These are phyloP conservation scores for Mortierella polycephala DNA, from an alignment of 371 early-diverging fungal genomes.

Conservation along the genomic window DNA sequence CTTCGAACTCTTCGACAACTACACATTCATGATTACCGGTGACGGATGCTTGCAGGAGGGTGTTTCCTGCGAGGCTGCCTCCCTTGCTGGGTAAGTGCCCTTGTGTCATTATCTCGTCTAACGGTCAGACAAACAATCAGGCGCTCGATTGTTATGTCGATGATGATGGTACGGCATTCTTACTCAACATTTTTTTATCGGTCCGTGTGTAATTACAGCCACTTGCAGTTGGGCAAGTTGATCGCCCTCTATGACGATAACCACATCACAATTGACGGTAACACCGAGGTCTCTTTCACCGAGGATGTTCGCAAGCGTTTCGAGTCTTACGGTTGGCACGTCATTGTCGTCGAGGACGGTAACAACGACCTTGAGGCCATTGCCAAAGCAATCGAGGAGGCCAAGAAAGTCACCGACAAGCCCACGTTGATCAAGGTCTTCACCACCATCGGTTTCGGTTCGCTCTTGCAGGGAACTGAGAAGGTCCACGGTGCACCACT, in stretches of 20 bases:
- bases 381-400: slow-evolving; percentile 78
- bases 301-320: slow-evolving; percentile 95
- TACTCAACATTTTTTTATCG: slow-evolving; percentile 1
- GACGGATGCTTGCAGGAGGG: slow-evolving; percentile 99
- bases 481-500: slow-evolving; percentile 95
- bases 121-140: no score
- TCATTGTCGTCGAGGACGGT: slow-evolving; percentile 83
- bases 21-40: slow-evolving; percentile 93
- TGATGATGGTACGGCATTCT: no score
- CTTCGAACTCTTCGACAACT: slow-evolving; percentile 86
- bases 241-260: slow-evolving; percentile 99
- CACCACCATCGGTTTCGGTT: slow-evolving; percentile 91
- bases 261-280: slow-evolving; percentile 96
- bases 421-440: slow-evolving; percentile 90
- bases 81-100: slow-evolving; percentile 92
- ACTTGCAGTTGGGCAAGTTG: slow-evolving; percentile 78
- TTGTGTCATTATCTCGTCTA: not conserved
- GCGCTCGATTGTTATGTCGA: no score
- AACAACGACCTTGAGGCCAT: slow-evolving; percentile 83
- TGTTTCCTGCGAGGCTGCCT: slow-evolving; percentile 95
- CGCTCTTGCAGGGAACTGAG: slow-evolving; percentile 87
- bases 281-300: slow-evolving; percentile 90
- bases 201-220: not conserved
- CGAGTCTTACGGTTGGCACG: slow-evolving; percentile 96
- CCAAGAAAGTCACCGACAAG: slow-evolving; percentile 86